phyloP scores from a whole-genome alignment of 805 yeast genomes.

The Diddensiella santjacobensis region DNA sequence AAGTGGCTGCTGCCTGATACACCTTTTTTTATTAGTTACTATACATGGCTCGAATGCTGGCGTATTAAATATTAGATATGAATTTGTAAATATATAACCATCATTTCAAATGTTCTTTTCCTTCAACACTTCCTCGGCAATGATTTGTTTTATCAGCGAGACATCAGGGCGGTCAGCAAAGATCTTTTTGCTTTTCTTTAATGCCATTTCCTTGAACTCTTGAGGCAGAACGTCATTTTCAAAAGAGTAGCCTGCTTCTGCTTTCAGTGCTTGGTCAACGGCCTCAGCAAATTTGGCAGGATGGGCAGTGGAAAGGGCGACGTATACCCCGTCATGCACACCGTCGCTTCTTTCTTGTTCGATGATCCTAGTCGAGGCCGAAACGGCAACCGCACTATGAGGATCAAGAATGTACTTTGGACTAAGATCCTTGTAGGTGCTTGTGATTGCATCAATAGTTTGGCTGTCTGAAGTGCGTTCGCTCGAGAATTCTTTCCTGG shows the following conservation, averaged over 20 bases:
- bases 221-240: slow-evolving; percentile 86
- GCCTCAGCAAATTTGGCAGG: slow-evolving; percentile 99
- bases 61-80: too few relatives aligned
- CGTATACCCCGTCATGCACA: slow-evolving; percentile 38
- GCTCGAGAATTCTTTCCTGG: slow-evolving; percentile 67
- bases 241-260: slow-evolving; percentile 71
- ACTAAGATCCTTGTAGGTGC: slow-evolving; percentile 53
- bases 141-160: slow-evolving; percentile 68
- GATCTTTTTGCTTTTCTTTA: slow-evolving; percentile 69
- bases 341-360: slow-evolving; percentile 42
- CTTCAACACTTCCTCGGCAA: slow-evolving; percentile 64
- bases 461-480: slow-evolving; percentile 75
- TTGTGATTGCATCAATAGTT: slow-evolving; percentile 75
- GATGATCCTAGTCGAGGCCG: slow-evolving; percentile 65
- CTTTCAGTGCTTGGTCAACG: slow-evolving; percentile 72
- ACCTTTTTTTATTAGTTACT: too few relatives aligned
- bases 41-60: too few relatives aligned
- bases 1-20: too few relatives aligned
- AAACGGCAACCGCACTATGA: slow-evolving; percentile 92
- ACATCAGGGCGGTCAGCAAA: slow-evolving; percentile 68
- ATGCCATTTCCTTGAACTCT: slow-evolving; percentile 69
- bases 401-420: slow-evolving; percentile 87
- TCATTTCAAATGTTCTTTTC: slow-evolving; percentile 30
- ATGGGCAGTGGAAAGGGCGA: slow-evolving; percentile 94
- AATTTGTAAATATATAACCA: too few relatives aligned